Evolutionary conservation across 768 basidiomycete genomes (phyloP).

Genomic region (Cyclocybe cylindracea): DNA sequence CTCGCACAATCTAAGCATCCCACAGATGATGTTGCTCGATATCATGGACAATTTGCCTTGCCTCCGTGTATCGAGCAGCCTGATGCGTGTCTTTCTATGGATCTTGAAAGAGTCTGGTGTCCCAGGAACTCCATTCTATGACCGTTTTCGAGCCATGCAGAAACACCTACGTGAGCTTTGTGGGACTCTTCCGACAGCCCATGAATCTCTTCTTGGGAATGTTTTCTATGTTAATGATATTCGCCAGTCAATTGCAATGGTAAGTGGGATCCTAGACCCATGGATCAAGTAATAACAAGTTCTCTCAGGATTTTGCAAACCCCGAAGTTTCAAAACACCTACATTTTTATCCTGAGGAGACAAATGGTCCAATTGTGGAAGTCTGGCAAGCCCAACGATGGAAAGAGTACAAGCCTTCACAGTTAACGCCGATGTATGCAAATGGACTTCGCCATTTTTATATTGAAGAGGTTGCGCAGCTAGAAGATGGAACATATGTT

Average conservation of each 20-base stretch:
- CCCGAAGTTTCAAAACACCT: conserved; percentile 14
- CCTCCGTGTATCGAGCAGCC: conserved; percentile 18
- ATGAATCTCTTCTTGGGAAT: conserved; percentile 1
- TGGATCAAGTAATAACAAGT: not conserved
- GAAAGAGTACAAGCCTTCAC: conserved; percentile 11
- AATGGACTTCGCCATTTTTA: conserved; percentile 1
- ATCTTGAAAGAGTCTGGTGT: conserved; percentile 15
- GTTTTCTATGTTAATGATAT: conserved; percentile 8
- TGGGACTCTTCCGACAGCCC: not conserved
- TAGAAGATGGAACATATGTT: conserved; percentile 1
- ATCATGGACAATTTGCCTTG: conserved; percentile 23
- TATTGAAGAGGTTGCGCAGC: conserved; percentile 9
- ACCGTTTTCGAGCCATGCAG: conserved; percentile 15
- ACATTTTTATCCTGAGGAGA: conserved; percentile 14
- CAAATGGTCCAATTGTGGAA: conserved; percentile 4
- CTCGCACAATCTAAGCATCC: too few species aligned
- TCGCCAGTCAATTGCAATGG: not conserved
- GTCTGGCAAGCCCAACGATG: conserved; percentile 15
- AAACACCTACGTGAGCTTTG: conserved; percentile 1
- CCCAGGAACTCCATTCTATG: conserved; percentile 18
- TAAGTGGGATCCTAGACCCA: not conserved
- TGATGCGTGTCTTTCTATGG: conserved; percentile 21
- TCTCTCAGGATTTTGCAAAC: conserved; percentile 10
- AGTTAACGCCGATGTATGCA: conserved; percentile 13
- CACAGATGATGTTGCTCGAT: conserved; percentile 10